Evolutionary conservation across 768 basidiomycete species (phyloP).

Genomic region (Boletus reticulatus): DNA sequence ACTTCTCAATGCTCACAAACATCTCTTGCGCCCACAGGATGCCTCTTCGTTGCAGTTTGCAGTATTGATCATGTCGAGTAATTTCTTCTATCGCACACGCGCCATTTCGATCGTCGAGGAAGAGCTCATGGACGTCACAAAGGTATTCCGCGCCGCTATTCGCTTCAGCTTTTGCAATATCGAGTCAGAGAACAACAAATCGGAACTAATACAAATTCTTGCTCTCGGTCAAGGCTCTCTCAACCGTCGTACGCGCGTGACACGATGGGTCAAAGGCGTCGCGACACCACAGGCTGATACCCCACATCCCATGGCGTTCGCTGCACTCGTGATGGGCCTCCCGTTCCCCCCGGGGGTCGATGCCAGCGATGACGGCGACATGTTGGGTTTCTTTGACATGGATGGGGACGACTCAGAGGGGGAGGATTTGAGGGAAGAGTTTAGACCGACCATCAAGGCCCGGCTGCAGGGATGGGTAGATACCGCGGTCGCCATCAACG

Average conservation of each 20-base stretch:
- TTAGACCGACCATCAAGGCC: conserved; percentile 52
- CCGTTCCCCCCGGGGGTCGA: conserved; percentile 39
- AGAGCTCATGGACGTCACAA: conserved; percentile 49
- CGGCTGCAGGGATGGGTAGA: conserved; percentile 59
- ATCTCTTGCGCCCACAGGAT: conserved; percentile 65
- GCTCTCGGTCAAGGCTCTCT: conserved; percentile 38
- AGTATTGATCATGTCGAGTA: conserved; percentile 36
- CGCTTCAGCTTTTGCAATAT: conserved; percentile 47
- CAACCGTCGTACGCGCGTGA: conserved; percentile 46
- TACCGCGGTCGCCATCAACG: conserved; percentile 38
- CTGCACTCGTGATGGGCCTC: conserved; percentile 63
- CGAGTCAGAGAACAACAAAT: conserved; percentile 37
- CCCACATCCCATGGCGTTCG: conserved; percentile 56
- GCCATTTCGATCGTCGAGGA: conserved; percentile 47
- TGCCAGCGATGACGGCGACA: conserved; percentile 43
- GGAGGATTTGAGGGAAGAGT: conserved; percentile 61
- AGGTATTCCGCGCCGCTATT: conserved; percentile 43
- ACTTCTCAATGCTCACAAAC: conserved; percentile 45
- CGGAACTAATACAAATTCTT: conserved; percentile 45
- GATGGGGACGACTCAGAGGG: conserved; percentile 53
- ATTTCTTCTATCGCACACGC: conserved; percentile 24
- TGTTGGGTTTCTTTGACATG: conserved; percentile 49
- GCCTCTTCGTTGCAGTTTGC: conserved; percentile 44
- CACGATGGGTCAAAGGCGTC: conserved; percentile 51
- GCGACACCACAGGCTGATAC: conserved; percentile 37